These are phyloP conservation scores for Lanmaoa pseudosensibilis DNA, from an alignment of 768 basidiomycete species.

Conservation along the genomic window DNA sequence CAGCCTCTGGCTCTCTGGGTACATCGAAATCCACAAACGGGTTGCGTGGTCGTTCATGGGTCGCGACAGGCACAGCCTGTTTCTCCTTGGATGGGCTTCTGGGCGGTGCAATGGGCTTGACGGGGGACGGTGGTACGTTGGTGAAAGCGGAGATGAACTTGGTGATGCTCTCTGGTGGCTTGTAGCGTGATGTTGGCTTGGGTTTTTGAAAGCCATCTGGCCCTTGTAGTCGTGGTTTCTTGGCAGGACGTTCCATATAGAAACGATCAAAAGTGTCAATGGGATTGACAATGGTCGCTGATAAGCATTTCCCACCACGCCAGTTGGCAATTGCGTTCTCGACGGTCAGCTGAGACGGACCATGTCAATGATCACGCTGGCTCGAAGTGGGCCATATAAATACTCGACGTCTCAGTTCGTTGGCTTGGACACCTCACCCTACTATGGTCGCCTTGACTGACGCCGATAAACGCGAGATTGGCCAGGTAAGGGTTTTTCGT, in stretches of 20 bases:
- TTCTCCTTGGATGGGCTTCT: slow-evolving; percentile 6
- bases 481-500: slow-evolving; percentile 36
- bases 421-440: not conserved
- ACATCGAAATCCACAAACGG: slow-evolving; percentile 17
- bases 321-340: not conserved
- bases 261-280: not conserved
- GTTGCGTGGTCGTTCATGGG: slow-evolving; percentile 20
- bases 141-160: slow-evolving; percentile 33
- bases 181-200: slow-evolving; percentile 23
- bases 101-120: not conserved
- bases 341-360: not conserved
- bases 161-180: slow-evolving; percentile 25
- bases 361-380: not conserved
- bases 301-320: not conserved
- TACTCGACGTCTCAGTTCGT: not conserved
- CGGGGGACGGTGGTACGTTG: not conserved
- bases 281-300: not conserved
- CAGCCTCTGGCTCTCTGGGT: slow-evolving; percentile 4
- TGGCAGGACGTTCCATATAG: slow-evolving; percentile 12
- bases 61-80: not conserved
- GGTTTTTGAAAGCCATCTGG: slow-evolving; percentile 33
- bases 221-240: slow-evolving; percentile 21
- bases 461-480: slow-evolving; percentile 43
- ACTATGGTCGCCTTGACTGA: slow-evolving; percentile 35
- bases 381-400: slow-evolving; percentile 1